phyloP scores from a whole-genome alignment of 2,329 filamentous ascomycete genomes.

The Arthrinium phaeospermum region DNA sequence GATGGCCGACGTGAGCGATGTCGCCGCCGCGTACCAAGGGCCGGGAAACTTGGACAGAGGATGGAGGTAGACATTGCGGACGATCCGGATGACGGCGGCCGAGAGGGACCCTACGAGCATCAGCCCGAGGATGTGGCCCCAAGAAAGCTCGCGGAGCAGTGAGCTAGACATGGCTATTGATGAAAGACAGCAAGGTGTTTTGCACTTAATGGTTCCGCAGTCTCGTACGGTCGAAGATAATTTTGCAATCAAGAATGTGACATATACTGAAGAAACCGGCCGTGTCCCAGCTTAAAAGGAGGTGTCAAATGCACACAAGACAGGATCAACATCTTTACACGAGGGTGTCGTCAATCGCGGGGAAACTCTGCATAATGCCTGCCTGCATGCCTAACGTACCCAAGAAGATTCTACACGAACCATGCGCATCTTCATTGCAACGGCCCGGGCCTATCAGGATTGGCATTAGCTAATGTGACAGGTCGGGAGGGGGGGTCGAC shows the following conservation, averaged over 20 bases:
- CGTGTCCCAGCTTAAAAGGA: neutral
- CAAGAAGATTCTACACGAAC: neutral
- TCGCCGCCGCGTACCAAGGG: slow-evolving; percentile 30
- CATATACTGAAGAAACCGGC: neutral
- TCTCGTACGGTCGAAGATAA: neutral
- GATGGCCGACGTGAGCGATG: slow-evolving; percentile 29
- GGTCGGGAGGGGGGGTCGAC: too few species aligned
- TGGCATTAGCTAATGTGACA: neutral
- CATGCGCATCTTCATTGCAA: neutral
- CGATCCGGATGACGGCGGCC: neutral
- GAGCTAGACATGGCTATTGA: neutral
- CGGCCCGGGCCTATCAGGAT: neutral
- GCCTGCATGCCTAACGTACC: neutral
- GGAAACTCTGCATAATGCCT: neutral
- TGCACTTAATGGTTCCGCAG: neutral
- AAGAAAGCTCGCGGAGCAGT: neutral
- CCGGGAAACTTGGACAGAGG: slow-evolving; percentile 31
- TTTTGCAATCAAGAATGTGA: neutral
- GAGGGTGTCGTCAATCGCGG: neutral
- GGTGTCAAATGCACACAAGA: neutral
- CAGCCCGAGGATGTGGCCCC: neutral
- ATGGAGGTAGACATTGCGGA: slow-evolving; percentile 31
- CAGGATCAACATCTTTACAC: neutral
- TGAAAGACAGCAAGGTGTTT: neutral
- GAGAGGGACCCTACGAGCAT: neutral